phyloP scores from a whole-genome alignment of 208 protist genomes.

The Crithidia bombi region DNA sequence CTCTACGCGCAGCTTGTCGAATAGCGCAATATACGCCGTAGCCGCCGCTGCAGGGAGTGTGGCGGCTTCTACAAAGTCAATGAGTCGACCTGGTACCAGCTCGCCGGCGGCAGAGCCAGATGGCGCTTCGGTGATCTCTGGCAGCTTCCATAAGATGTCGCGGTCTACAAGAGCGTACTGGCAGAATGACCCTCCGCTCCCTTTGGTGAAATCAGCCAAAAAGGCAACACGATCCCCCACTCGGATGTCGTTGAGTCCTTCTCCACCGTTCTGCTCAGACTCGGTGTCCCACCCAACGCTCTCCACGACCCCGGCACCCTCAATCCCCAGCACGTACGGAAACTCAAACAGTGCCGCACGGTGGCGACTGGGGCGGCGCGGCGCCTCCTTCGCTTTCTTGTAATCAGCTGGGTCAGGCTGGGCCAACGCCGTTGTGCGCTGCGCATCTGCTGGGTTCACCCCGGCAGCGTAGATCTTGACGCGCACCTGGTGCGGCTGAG shows the following conservation, averaged over 20 bases:
- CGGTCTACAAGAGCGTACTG: slow-evolving; percentile 68
- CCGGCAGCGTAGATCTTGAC: slow-evolving; percentile 73
- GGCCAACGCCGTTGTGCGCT: slow-evolving; percentile 35
- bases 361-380: slow-evolving; percentile 25
- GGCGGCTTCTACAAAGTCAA: slow-evolving; percentile 79
- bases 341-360: slow-evolving; percentile 39
- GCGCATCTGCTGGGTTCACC: slow-evolving; percentile 64
- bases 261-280: slow-evolving; percentile 1
- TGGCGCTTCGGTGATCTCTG: slow-evolving; percentile 14
- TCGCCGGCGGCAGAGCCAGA: slow-evolving; percentile 4
- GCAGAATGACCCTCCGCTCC: slow-evolving; percentile 62
- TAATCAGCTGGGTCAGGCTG: not conserved
- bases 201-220: slow-evolving; percentile 45
- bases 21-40: slow-evolving; percentile 75
- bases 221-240: slow-evolving; percentile 77
- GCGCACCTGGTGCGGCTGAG: slow-evolving; percentile 53
- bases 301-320: slow-evolving; percentile 74
- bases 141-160: slow-evolving; percentile 59
- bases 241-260: slow-evolving; percentile 22
- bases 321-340: slow-evolving; percentile 65
- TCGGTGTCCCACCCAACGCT: slow-evolving; percentile 58
- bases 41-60: slow-evolving; percentile 62
- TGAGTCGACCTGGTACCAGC: slow-evolving; percentile 24
- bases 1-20: slow-evolving; percentile 76
- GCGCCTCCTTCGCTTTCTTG: slow-evolving; percentile 1